Base-by-base conservation (phyloP, 352 stramenopile genomes). In the Phytophthora uliginosa region DNA sequence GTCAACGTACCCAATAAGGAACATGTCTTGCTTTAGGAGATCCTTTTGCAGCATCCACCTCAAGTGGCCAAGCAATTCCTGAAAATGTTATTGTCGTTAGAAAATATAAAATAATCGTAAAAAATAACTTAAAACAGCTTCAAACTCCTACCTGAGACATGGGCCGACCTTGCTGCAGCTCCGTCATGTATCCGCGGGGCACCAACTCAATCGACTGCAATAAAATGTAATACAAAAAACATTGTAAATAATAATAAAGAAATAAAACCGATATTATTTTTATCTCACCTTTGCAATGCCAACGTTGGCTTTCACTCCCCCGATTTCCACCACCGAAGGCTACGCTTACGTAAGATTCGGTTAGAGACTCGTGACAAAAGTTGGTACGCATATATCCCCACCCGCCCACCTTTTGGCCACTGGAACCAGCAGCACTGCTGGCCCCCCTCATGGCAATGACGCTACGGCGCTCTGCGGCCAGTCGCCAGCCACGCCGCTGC, bases 21-120 rank as follows among this genome's bases (percentile, higher is more conserved):
- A 97, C 80, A 96, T 95, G 61, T 97, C 88, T 55, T 96, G 89
- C 58, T 92, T 83, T 22, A 96, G 73, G 31, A 92, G 51, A 42
- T 96, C 89, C 58, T 96, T 96, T 60, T 96, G 89, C 22, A 95
- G 59, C 89, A 96, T 96, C 89, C 89, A 96, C n/a, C 88, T 80
- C 57, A 97, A 71, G 66, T 97, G 90, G 0, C 66, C 73, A 17
- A 97, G 75, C 26, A 94, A 66, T 40, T 93, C 88, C 84, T 94
- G 51, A 9, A 62, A 33, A 13, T 12, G 38, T 36, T 7, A 24
- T 28, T 20, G 12, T 13, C 50, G 3, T 9, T 13, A 56, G 36
- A 2, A 10, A 22, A 56, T 20, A 36, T 20, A 22, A 10, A 36
- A 54, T 54, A 12, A 54, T 3, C 20, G 17, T 24, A 50, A 50